Evolutionary conservation across 2,329 filamentous ascomycete species (phyloP), one percentile per base, ranked within the genome.

Genomic region (Pyrenochaeta sp.): DNA sequence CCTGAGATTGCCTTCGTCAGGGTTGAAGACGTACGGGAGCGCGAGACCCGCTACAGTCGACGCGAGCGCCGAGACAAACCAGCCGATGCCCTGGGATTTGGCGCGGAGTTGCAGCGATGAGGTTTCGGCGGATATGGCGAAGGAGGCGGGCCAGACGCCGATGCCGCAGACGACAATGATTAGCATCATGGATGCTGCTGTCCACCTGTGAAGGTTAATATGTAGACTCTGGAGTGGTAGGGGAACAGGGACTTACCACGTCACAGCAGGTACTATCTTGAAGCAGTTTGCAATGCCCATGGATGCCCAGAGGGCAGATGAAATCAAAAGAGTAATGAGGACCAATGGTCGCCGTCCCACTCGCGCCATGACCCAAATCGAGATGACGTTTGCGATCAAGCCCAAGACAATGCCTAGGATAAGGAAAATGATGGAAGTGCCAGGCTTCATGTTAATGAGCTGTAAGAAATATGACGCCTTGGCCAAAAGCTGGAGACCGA

Each of bases 11-110:
- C 71, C 74, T n/a, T 69, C 55, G 40, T 77, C 75, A 0, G 71
- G 62, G 47, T 77, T 81, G 63, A 78, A 81, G 9, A 80, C 74
- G 42, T 81, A 82, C 0, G 80, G 79, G 1, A 81, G 57, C 1
- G 72, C 70, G 22, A 81, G 68, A 0, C 72, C 73, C 41, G 80
- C 74, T 32, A 74, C 59, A 3, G 74, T 73, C 19, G 72, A 72
- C 4, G 69, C 60, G 0, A 75, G 59, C 2, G 74, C 71, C 1
- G 72, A 71, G 2, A 71, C 60, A 3, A 76, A 63, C 62, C 78
- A 77, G 6, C 73, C 69, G 9, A 77, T 65, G 3, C 74, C 75
- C 24, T 77, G 72, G 0, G 74, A 71, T 48, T 75, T 75, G 24
- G 71, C 69, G 6, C 77, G 70, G 1, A 79, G 60, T 4, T 71